Conservation (phyloP, 169 alveolate genomes). For the Eimeria acervulina region DNA sequence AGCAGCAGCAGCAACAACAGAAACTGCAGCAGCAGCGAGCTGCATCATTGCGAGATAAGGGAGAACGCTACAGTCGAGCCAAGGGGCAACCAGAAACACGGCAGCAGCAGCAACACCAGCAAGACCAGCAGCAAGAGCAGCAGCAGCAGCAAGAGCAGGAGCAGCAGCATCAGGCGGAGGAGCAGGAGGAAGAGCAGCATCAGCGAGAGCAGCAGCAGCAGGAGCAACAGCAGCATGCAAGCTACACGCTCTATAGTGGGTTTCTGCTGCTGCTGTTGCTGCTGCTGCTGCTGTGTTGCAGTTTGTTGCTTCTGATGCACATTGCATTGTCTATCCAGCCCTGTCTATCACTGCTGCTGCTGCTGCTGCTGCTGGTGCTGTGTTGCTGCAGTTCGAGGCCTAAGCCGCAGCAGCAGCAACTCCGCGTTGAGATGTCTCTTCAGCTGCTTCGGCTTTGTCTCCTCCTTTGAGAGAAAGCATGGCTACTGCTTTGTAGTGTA, state of each 20-base stretch:
- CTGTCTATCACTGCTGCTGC: not conserved
- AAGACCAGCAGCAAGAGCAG: not conserved
- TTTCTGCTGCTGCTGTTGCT: not conserved
- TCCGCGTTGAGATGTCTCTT: not conserved
- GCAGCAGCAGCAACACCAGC: no score
- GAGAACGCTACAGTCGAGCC: not conserved
- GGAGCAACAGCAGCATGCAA: no score
- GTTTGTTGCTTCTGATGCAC: not conserved
- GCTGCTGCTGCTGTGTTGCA: not conserved
- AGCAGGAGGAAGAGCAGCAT: no score
- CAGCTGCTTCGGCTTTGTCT: not conserved
- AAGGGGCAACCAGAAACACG: no score
- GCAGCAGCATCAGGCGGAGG: no score
- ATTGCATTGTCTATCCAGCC: not conserved
- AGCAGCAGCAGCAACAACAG: no score
- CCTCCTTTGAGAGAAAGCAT: not conserved
- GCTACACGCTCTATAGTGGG: no score
- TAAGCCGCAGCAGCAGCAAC: slow-evolving; percentile 39
- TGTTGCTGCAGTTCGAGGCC: slow-evolving; percentile 37
- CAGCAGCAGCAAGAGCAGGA: slow-evolving; percentile 1
- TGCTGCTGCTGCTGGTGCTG: slow-evolving; percentile 34
- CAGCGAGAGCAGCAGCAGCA: no score
- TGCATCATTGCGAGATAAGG: not conserved
- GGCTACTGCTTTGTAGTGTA: slow-evolving; percentile 36
- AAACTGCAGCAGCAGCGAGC: not conserved